Evolutionary conservation across 208 protist species (phyloP), one percentile per base, ranked within the genome.

Genomic region (Acanthamoeba healyi): DNA sequence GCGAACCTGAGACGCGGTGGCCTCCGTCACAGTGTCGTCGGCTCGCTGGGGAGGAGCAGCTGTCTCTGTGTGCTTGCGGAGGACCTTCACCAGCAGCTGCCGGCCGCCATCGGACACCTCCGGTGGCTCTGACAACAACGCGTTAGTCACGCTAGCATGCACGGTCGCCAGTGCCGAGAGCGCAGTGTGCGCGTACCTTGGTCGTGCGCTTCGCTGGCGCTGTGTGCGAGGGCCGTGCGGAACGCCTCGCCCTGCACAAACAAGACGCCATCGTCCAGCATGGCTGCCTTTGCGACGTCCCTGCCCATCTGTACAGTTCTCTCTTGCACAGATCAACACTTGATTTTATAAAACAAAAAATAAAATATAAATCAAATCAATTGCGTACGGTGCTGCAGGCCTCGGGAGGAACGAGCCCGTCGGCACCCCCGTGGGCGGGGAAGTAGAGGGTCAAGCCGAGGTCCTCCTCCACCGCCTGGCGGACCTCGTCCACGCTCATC

Each of bases 361-460:
- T 58, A 79, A 79, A 22, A 29, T 79, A 29, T 46, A 79, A 61
- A 36, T 63, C 12, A 87, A n/a, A 87, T 24, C 6, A 17, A 87
- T 32, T 2, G 9, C 32, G 42, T 63, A 87, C 79, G 10, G 61
- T 38, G 46, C 77, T 42, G 49, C 79, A 87, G 32, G 44, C 79
- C 26, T 87, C 79, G 0, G 79, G 79, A 32, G 79, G 79, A 24
- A 87, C 46, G 15, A 32, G 44, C 0, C 46, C 46, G 15, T 87
- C 2, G 22, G 44, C 19, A 4, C 46, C 79, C 0, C 79, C 79
- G 32, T 54, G 26, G 0, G 79, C 79, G 5, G 42, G 79, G 26
- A 44, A 87, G 79, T 87, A 87, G 79, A 87, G 79, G 79, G 0
- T 24, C 15, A 87, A 44, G 22, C 79, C 79, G 0, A 87, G 79